Base-by-base conservation (phyloP, 2,329 filamentous ascomycete species). In the Xylaria sp. region DNA sequence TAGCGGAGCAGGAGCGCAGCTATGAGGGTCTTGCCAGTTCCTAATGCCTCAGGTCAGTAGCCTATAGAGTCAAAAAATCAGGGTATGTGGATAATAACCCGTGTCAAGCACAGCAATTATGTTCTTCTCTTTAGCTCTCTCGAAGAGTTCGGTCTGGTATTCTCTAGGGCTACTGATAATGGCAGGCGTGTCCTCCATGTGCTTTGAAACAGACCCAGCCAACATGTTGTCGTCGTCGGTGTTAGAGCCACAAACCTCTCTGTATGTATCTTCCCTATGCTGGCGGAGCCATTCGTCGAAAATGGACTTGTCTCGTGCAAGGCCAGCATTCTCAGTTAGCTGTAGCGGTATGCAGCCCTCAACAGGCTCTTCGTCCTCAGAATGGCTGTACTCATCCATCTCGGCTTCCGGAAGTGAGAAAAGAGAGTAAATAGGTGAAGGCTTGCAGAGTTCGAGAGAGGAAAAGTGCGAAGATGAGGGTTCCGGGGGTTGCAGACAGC, bases 11-110 rank as follows among this genome's bases (percentile, higher is more conserved):
- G 82, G 2, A 98, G 83, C 1, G 92, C 93, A 0, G 95, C 93
- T 68, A 99, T 97, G n/a, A 97, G 81, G 0, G 95, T 99, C 77
- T 99, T 99, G 2, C 95, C 95, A 3, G 92, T 93, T 11, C 95
- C 90, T 89, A 60, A 25, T 38, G n/a, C 11, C 21, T 38, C 15
- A 2, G 37, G 60, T 68, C 55, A 70, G 65, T 31, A n/a, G 19
- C 27, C 23, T 40, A 10, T n/a, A 40, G 3, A 17, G 15, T 2
- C 9, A 23, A 29, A 33, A 25, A 40, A 13, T 8, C 41, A 17
- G 7, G 19, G n/a, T 15, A 5, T 4, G 15, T 21, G 11, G 19
- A 41, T 8, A 52, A 70, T 53, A 73, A 88, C 87, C 92, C n/a
- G 94, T 97, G 71, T 96, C 93, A 1, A 98, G 83, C 1, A 99